Evolutionary conservation across 2,329 filamentous ascomycete genomes (phyloP).

Genomic region (Beauveria australis): DNA sequence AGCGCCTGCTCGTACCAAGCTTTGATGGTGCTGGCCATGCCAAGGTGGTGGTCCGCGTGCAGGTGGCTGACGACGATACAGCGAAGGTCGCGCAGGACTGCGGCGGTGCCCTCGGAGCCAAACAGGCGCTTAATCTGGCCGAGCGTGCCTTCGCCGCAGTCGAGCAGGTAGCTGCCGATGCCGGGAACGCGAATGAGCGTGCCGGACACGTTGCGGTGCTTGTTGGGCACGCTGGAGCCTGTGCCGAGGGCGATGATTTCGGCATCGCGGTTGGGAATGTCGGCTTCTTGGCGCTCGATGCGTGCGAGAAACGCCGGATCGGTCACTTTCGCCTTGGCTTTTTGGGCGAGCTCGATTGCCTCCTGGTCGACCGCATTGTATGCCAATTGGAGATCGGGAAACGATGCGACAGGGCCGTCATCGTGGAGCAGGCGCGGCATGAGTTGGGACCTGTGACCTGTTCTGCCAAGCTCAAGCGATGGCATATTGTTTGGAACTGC

Average conservation of each 20-base stretch:
- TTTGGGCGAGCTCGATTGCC: conserved; percentile 45
- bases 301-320: conserved; percentile 37
- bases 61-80: conserved; percentile 90
- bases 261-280: conserved; percentile 64
- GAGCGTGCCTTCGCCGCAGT: conserved; percentile 86
- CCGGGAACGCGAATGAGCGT: conserved; percentile 79
- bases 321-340: conserved; percentile 34
- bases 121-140: conserved; percentile 77
- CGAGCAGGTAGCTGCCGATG: conserved; percentile 80
- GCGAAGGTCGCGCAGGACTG: conserved; percentile 70
- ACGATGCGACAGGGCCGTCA: conserved; percentile 36
- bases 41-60: conserved; percentile 93
- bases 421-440: conserved; percentile 39
- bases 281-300: conserved; percentile 46
- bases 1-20: conserved; percentile 62
- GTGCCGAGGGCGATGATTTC: conserved; percentile 87
- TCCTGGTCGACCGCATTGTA: conserved; percentile 28
- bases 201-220: conserved; percentile 89
- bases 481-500: conserved; percentile 18
- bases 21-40: conserved; percentile 69
- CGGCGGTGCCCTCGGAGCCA: conserved; percentile 51
- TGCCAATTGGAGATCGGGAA: conserved; percentile 38
- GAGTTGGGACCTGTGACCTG: conserved; percentile 37
- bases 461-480: conserved; percentile 30
- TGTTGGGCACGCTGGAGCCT: conserved; percentile 81